These are phyloP conservation scores for Meredithiella fracta DNA, from an alignment of 2,329 filamentous ascomycete species.

Conservation along the genomic window DNA sequence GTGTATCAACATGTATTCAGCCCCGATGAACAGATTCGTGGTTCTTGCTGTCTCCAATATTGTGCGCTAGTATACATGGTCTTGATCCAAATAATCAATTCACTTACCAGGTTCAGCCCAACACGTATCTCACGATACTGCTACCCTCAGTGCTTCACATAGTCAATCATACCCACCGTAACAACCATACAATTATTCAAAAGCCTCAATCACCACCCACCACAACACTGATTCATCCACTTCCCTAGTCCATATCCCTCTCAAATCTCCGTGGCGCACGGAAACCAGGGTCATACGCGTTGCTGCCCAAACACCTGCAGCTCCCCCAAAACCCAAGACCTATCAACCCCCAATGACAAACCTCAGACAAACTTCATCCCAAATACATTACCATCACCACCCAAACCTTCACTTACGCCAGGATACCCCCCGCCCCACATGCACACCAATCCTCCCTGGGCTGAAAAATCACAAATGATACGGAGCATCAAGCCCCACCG, in stretches of 20 bases:
- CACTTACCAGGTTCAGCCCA: neutral
- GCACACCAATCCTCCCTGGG: neutral
- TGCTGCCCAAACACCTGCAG: neutral
- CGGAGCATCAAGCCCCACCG: neutral
- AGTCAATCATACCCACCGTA: neutral
- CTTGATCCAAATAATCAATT: neutral
- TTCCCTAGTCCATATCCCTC: neutral
- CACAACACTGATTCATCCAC: neutral
- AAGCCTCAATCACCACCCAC: neutral
- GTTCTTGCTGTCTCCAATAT: neutral
- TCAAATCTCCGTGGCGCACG: neutral
- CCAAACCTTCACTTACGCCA: too few species aligned
- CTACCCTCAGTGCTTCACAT: neutral
- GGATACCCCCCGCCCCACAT: neutral
- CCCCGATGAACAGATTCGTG: neutral
- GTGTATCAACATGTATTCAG: neutral
- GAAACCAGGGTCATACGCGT: neutral
- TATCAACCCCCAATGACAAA: neutral
- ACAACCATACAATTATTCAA: neutral
- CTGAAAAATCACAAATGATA: neutral
- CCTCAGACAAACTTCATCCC: neutral
- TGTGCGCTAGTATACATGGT: neutral
- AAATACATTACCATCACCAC: neutral
- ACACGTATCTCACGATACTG: neutral
- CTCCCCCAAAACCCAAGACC: neutral